Evolutionary conservation across 805 yeast genomes (phyloP), one percentile per base, ranked within the genome.

Genomic region (Wickerhamomyces hampshirensis): DNA sequence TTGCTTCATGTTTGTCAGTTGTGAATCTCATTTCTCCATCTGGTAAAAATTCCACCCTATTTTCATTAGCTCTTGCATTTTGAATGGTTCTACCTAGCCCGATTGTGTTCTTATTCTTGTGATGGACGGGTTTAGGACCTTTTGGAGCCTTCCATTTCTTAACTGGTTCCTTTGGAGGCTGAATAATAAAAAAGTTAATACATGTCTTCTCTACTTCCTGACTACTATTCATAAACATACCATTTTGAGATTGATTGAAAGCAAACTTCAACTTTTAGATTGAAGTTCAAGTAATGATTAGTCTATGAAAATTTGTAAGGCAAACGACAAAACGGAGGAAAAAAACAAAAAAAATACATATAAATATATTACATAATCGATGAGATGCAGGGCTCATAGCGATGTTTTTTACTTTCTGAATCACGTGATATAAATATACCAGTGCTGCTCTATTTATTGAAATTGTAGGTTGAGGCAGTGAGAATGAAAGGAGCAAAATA

Each of bases 21-120:
- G 95, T 84, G 60, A 87, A 88, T 51, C 96, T 69, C 76, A 85
- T 73, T 53, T 84, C 94, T 47, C 94, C 95, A 64, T 83, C 93
- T 19, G 95, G 94, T 30, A 84, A 63, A 49, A 65, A 76, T 55
- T 80, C 79, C 38, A 84, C 74, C 42, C 75, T 73, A 54, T 84
- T 82, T 53, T 82, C 88, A 46, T 66, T 67, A 30, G 75, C 67
- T 60, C 89, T 75, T 39, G 80, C 82, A 59, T 84, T 81, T 39
- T 81, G 80, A 43, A 89, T 79, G 13, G 89, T 68, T 55, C 93
- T 74, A 38, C 98, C 98, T 34, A 89, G 66, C 5, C 95, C 98
- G 42, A 86, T 78, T 5, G 77, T 66, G 54, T 88, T 88, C 51
- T 85, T 84, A 59, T 85, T 85, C 63, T 81, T 84, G 46, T 85